Evolutionary conservation across 2,329 filamentous ascomycete genomes (phyloP), one percentile per base, ranked within the genome.

Genomic region (Neocucurbitaria cava): DNA sequence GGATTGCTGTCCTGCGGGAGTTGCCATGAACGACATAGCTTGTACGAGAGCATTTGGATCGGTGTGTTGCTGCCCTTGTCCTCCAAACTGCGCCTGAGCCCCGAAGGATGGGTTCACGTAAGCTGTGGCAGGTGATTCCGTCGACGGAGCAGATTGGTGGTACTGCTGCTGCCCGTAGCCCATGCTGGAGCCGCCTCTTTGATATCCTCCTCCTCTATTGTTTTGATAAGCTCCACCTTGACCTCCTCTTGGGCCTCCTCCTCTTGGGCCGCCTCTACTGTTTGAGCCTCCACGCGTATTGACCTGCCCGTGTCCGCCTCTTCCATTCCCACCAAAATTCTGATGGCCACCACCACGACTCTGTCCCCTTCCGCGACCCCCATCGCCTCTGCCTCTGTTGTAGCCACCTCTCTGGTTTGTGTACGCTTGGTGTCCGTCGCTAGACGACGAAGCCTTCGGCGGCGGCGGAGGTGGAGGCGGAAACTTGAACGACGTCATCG

Each of bases 381-480:
- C 59, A 21, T 71, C 75, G 31, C 71, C 58, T 36, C 59, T 52
- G 13, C 45, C 50, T 39, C 61, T 54, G 39, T 50, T 49, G 31
- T 36, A 17, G 13, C 65, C 59, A 15, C 71, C 73, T 57, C 73
- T 65, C 53, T 74, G 73, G 45, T 65, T 71, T 31, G 61, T 45
- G 47, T 67, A 67, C 30, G 61, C 43, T 17, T 62, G 61, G 52
- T 62, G 68, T 48, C 42, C 57, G 41, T 68, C 70, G 58, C 63
- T 67, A 5, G 68, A 57, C n/a, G 66, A 42, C 41, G 31, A 35
- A 1, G 72, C 68, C 62, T 69, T 75, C 38, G 69, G 69, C 38
- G 73, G 72, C 52, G 74, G 74, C 17, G 80, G 80, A 35, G 80
- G 80, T 28, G 79, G 80, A 38, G 79, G 80, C n/a, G 80, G 80